Base-by-base conservation (phyloP, 2,329 filamentous ascomycete species). In the Exophiala spinifera region DNA sequence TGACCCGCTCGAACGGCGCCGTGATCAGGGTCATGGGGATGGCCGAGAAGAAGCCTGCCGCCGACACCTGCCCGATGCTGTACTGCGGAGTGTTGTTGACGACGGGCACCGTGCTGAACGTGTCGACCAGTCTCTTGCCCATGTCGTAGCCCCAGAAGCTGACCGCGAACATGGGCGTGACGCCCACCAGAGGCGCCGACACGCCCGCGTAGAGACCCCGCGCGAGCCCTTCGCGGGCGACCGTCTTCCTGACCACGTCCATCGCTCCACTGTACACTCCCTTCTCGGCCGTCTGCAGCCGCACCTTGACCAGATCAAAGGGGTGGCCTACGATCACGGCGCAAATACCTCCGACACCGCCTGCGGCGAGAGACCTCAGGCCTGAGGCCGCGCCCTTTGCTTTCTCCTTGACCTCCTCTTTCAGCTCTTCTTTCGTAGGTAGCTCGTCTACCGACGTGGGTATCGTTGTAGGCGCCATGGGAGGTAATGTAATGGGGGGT, bases 1-100 rank as follows among this genome's bases (percentile, higher is more conserved):
- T 99, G 65, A 99, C 91, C 67, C 94, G 92, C 80, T 99, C 94
- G 71, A 99, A 97, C 57, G 94, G 94, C 3, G 94, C 94, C n/a
- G 94, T 97, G 76, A 99, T 96, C 73, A 89, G 75, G 3, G 94
- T 99, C 90, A 95, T 95, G 67, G 94, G 94, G 56, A 99, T 88
- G 57, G 94, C 94, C 68, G 89, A 95, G 82, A 99, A 95, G 83
- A 96, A 96, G 61, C 94, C 94, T 13, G 94, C 94, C 33, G 89
- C 83, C 31, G 89, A 94, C 74, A 95, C 85, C 73, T 99, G 94
- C 40, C 79, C 87, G 67, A 96, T 91, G 55, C 85, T 84, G 75
- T 89, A 89, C 64, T 86, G 82, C 49, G 82, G 72, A 14, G 70
- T 73, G 62, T 72, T 77, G 72, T 89, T 84, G 62, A 85, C 77